Percentiles rank a stretch among this genome's conserved stretches.
phyloP scores from a whole-genome alignment of 805 yeast genomes.

The Lachancea thermotolerans region DNA sequence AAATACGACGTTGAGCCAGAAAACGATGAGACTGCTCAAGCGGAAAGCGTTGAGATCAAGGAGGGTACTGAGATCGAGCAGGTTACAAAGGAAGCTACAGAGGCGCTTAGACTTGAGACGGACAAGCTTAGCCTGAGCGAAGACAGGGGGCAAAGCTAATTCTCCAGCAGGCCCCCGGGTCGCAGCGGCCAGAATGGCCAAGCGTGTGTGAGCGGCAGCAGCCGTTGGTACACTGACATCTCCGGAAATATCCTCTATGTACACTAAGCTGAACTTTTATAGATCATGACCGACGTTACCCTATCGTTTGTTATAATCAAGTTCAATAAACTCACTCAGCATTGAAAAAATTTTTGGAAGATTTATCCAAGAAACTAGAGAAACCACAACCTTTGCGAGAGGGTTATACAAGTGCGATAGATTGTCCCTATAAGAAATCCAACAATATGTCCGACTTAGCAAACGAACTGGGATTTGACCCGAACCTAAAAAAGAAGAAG shows the following conservation, averaged over 20 bases:
- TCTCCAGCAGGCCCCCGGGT: no score
- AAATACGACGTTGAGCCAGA: slow-evolving; percentile 65
- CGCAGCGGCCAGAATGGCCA: not conserved
- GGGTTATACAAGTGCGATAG: not conserved
- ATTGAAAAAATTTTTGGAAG: slow-evolving; percentile 2
- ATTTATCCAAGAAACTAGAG: not conserved
- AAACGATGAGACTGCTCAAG: slow-evolving; percentile 39
- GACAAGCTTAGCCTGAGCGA: slow-evolving; percentile 9
- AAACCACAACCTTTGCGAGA: not conserved
- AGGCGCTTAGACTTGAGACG: slow-evolving; percentile 31
- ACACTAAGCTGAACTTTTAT: no score
- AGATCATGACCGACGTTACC: not conserved
- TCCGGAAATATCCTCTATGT: no score
- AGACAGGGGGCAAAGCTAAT: no score
- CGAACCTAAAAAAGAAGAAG: slow-evolving; percentile 73
- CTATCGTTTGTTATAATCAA: not conserved
- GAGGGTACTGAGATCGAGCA: slow-evolving; percentile 48
- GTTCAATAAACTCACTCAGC: not conserved
- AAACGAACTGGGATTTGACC: slow-evolving; percentile 57
- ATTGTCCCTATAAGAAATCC: not conserved
- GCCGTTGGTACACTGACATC: no score
- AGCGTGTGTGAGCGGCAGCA: not conserved
- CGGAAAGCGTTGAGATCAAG: slow-evolving; percentile 34
- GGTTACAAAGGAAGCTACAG: slow-evolving; percentile 43
- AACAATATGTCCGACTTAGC: slow-evolving; percentile 27